Conservation (phyloP, 495 filamentous ascomycete genomes). For the Venustampulla echinocandica region DNA sequence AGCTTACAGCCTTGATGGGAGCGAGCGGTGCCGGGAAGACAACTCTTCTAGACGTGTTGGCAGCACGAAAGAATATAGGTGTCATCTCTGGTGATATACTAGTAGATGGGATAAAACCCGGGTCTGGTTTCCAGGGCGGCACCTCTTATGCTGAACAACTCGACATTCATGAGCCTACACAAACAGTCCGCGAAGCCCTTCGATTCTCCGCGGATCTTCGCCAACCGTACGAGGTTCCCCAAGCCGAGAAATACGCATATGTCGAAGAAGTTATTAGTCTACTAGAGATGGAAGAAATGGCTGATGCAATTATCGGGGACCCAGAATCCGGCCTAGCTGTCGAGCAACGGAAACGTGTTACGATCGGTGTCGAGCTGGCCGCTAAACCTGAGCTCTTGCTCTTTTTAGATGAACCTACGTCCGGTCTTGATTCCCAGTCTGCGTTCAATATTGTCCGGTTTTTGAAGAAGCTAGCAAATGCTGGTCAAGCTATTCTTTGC, state of each 20-base stretch:
- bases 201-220: slow-evolving; percentile 41
- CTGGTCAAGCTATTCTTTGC: slow-evolving; percentile 82
- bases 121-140: slow-evolving; percentile 64
- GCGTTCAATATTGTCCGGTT: slow-evolving; percentile 88
- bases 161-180: slow-evolving; percentile 62
- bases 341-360: slow-evolving; percentile 85
- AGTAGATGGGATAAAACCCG: slow-evolving; percentile 65
- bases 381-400: slow-evolving; percentile 78
- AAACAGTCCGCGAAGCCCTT: slow-evolving; percentile 40
- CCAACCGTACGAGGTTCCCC: slow-evolving; percentile 31
- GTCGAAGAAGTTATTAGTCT: slow-evolving; percentile 52
- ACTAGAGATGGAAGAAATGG: slow-evolving; percentile 70
- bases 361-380: slow-evolving; percentile 82
- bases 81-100: slow-evolving; percentile 64
- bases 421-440: slow-evolving; percentile 74
- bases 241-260: slow-evolving; percentile 50
- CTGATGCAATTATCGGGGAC: slow-evolving; percentile 75
- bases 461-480: slow-evolving; percentile 70
- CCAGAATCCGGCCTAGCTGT: slow-evolving; percentile 72
- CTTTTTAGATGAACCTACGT: slow-evolving; percentile 88
- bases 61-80: slow-evolving; percentile 34
- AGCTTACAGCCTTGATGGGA: slow-evolving; percentile 72
- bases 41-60: slow-evolving; percentile 55
- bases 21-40: slow-evolving; percentile 63
- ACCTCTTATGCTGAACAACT: slow-evolving; percentile 87